A percentile compares a stretch with the other conserved stretches of the same genome.
phyloP scores from a whole-genome alignment of 2,329 filamentous ascomycete genomes.

The Sarocladium oryzae region DNA sequence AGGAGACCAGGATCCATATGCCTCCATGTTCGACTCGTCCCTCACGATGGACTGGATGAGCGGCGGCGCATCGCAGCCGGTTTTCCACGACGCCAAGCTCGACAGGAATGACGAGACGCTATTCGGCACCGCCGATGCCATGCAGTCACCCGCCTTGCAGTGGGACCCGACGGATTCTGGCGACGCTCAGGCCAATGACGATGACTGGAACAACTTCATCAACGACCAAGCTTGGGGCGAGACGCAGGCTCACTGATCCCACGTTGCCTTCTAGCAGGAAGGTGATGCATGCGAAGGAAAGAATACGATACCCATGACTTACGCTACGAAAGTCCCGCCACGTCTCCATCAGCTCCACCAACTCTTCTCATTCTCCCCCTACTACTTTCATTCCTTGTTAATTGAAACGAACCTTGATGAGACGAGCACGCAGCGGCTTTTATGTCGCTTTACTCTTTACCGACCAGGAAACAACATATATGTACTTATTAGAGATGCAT shows the following conservation, averaged over 20 bases:
- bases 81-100: slow-evolving; percentile 1
- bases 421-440: slow-evolving; percentile 3
- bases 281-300: not conserved
- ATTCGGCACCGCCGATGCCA: slow-evolving; percentile 1
- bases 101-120: not conserved
- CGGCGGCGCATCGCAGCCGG: not conserved
- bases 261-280: not conserved
- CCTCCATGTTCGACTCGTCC: slow-evolving; percentile 11
- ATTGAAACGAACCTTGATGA: slow-evolving; percentile 4
- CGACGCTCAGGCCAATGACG: slow-evolving; percentile 16
- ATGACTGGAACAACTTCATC: slow-evolving; percentile 25
- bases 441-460: not conserved
- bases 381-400: not conserved
- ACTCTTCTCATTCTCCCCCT: not conserved
- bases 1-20: slow-evolving; percentile 14
- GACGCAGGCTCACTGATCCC: slow-evolving; percentile 5
- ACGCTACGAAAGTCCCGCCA: not conserved
- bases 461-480: slow-evolving; percentile 6
- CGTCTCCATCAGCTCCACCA: not conserved
- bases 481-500: slow-evolving; percentile 10
- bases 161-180: not conserved
- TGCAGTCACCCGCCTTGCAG: slow-evolving; percentile 1
- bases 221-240: slow-evolving; percentile 21
- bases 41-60: slow-evolving; percentile 4
- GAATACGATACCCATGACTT: slow-evolving; percentile 4